These are phyloP conservation scores for Trypanosoma conorhini DNA, from an alignment of 208 protist species.

Conservation along the genomic window DNA sequence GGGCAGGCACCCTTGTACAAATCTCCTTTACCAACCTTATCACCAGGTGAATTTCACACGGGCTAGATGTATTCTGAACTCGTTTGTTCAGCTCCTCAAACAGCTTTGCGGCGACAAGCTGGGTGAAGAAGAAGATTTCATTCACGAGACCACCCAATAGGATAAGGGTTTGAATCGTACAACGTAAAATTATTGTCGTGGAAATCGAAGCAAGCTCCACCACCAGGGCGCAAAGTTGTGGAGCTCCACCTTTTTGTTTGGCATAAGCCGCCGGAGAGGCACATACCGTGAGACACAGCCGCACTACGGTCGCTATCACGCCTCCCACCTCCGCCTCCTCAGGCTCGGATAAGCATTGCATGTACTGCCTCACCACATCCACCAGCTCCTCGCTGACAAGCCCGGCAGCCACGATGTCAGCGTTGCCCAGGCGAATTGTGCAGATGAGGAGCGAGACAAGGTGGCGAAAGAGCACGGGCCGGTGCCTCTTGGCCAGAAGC, in stretches of 20 bases:
- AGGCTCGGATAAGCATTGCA: constrained; percentile 8
- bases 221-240: constrained; percentile 18
- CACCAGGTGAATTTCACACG: constrained; percentile 17
- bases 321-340: constrained; percentile 3
- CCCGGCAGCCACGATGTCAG: constrained; percentile 14
- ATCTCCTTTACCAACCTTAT: constrained; percentile 21
- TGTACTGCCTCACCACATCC: constrained; percentile 8
- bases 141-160: constrained; percentile 14
- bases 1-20: constrained; percentile 20
- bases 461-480: constrained; percentile 16
- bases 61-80: constrained; percentile 1
- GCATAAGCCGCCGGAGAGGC: constrained; percentile 1
- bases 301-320: constrained; percentile 20
- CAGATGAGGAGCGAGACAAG: constrained; percentile 14
- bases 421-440: constrained; percentile 9
- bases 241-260: constrained; percentile 28
- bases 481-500: constrained; percentile 8
- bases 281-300: constrained; percentile 24
- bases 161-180: constrained; percentile 24
- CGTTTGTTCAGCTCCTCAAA: constrained; percentile 24
- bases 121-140: constrained; percentile 27
- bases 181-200: background rate
- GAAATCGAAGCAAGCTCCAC: constrained; percentile 21
- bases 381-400: constrained; percentile 21
- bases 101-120: constrained; percentile 15